Conservation (phyloP, 2,329 filamentous ascomycete species). For the Coniochaeta sp. region DNA sequence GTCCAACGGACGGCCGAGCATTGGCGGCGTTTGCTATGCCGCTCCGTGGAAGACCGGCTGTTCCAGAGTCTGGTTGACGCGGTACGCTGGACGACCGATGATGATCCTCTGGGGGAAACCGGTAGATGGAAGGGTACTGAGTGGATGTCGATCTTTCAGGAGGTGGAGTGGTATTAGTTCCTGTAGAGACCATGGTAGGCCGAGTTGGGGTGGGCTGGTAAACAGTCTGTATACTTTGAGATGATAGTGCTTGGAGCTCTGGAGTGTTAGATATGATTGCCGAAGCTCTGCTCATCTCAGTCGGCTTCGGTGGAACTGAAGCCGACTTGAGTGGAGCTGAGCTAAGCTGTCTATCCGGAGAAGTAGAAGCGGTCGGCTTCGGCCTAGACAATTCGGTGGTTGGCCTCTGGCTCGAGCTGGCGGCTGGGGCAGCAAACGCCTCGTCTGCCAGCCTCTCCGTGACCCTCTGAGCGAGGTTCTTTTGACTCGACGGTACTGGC, state of each 20-base stretch:
- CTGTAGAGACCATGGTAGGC: slow-evolving; percentile 47
- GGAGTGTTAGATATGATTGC: slow-evolving; percentile 57
- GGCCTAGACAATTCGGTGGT: slow-evolving; percentile 20
- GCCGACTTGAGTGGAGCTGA: slow-evolving; percentile 26
- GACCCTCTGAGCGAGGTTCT: slow-evolving; percentile 57
- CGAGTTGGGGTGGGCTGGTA: slow-evolving; percentile 21
- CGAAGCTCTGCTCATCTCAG: slow-evolving; percentile 52
- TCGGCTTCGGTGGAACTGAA: slow-evolving; percentile 32
- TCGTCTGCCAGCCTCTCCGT: slow-evolving; percentile 77
- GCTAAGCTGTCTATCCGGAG: slow-evolving; percentile 19
- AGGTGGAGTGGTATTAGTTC: slow-evolving; percentile 70
- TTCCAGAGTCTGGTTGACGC: slow-evolving; percentile 20
- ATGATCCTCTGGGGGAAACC: slow-evolving; percentile 32
- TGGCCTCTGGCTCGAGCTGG: slow-evolving; percentile 19
- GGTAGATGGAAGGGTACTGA: slow-evolving; percentile 28
- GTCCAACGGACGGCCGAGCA: slow-evolving; percentile 16
- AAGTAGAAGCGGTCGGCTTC: slow-evolving; percentile 16
- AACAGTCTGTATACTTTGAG: slow-evolving; percentile 27
- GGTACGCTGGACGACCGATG: slow-evolving; percentile 32
- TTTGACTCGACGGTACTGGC: slow-evolving; percentile 36
- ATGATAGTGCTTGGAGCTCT: slow-evolving; percentile 51
- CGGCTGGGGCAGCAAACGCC: slow-evolving; percentile 49
- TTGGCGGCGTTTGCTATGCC: slow-evolving; percentile 12
- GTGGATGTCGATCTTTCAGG: slow-evolving; percentile 45
- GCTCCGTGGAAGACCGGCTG: slow-evolving; percentile 14